Percentiles rank a stretch among this genome's conserved stretches.
Conservation (phyloP, 768 basidiomycete genomes). For the Suillus discolor region DNA sequence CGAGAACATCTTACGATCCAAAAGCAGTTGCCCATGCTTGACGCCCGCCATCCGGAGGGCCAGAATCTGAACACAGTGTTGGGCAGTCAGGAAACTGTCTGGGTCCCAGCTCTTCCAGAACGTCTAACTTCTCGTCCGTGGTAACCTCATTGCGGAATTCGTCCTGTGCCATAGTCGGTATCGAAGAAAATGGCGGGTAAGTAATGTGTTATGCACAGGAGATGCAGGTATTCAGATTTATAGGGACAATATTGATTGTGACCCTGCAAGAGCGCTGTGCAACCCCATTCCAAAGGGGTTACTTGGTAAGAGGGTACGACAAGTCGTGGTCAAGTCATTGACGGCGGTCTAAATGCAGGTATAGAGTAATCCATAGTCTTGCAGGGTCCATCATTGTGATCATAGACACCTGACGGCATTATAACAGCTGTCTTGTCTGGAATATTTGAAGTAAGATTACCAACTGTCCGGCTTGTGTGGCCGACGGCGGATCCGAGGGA, state of each 20-base stretch:
- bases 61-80: not conserved
- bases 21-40: slow-evolving; percentile 15
- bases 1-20: slow-evolving; percentile 10
- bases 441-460: not conserved
- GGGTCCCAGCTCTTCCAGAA: not conserved
- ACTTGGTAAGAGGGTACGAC: not conserved
- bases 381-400: not conserved
- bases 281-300: not conserved
- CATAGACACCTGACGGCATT: not conserved
- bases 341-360: not conserved
- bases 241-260: not conserved
- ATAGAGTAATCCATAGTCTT: not conserved
- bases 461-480: not conserved
- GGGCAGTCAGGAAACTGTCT: not conserved
- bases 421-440: not conserved
- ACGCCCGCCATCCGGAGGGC: slow-evolving; percentile 11
- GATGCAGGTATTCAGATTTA: not conserved
- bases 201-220: not conserved
- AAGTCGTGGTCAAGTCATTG: not conserved
- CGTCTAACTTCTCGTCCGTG: not conserved
- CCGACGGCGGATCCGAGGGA: not conserved
- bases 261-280: not conserved
- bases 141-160: not conserved
- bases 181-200: not conserved
- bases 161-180: not conserved